Base-by-base conservation (phyloP, 345 rosid species). In the Tarenaya hassleriana region DNA sequence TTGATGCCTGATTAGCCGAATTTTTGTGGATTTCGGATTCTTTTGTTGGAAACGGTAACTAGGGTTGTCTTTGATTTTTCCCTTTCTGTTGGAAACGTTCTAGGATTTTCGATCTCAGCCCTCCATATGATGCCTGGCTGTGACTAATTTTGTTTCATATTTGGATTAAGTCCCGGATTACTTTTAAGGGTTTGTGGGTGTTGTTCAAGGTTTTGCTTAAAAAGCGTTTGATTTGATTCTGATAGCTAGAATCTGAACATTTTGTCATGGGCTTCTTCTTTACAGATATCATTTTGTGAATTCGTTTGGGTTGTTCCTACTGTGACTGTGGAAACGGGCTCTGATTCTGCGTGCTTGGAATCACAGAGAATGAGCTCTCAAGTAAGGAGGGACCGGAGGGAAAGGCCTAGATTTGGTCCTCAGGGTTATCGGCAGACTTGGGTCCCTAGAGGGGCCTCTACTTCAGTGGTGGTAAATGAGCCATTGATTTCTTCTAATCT, bases 381-480 rank as follows among this genome's bases (percentile, higher is more conserved):
- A 33, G 56, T 61, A 45, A 63, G 79, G 45, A 73, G 63, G 70
- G 77, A 84, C 3, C 55, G 76, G 21, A 73, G 83, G 68, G 76
- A 73, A 17, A 65, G 86, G 73, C 41, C 79, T 27, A 62, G 94
- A 53, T 17, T 13, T 11, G 56, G 66, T 24, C 51, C 70, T 12
- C 77, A 56, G 47, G 53, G 34, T 34, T 15, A 71, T 13, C 90
- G 81, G 44, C 94, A 66, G 35, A 76, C 71, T 5, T 87, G 98
- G 98, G 69, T 87, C 20, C 96, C 89, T 7, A 76, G 88, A 71
- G 82, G 69, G 17, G 40, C 80, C 20, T 13, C 65, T 16, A 31
- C 77, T 49, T 50, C 68, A 0, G 55, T 16, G 10, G 68, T 41
- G 50, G 66, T 56, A 9, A 54, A 48, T 5, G 62, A 61, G 38